Conservation (phyloP, 345 rosid genomes). For the Erucastrum elatum region DNA sequence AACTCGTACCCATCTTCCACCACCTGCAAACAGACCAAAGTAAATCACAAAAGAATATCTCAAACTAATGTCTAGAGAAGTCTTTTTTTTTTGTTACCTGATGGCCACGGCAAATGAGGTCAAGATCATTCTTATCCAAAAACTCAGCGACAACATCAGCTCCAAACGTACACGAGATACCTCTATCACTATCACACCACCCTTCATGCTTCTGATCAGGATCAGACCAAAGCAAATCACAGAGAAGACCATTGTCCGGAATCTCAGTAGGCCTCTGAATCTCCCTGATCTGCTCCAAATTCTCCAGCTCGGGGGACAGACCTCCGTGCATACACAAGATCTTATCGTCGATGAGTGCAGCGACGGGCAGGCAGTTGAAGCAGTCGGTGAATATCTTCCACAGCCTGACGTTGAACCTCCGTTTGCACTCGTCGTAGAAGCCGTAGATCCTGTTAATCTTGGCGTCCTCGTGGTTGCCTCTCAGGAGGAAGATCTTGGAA, state of each 20-base stretch:
- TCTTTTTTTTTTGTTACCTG: constrained; percentile 52
- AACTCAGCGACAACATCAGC: constrained; percentile 79
- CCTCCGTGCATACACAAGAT: constrained; percentile 99
- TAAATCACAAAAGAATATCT: too few relatives aligned
- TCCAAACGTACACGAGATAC: constrained; percentile 92
- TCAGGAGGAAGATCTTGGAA: constrained; percentile 61
- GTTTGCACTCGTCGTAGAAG: constrained; percentile 96
- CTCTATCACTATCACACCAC: constrained; percentile 88
- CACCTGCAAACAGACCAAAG: constrained; percentile 52
- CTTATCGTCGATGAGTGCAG: constrained; percentile 86
- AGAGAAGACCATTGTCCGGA: constrained; percentile 90
- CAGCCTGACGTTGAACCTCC: constrained; percentile 90
- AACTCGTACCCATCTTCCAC: constrained; percentile 99
- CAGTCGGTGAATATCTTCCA: constrained; percentile 96
- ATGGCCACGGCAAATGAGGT: constrained; percentile 96
- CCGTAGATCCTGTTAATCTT: constrained; percentile 96
- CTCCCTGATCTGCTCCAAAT: constrained; percentile 71
- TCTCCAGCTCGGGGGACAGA: constrained; percentile 76
- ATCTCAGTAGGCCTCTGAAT: constrained; percentile 85
- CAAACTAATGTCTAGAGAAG: background rate
- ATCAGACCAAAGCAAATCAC: constrained; percentile 98
- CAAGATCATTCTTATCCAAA: constrained; percentile 87
- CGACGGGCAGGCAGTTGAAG: constrained; percentile 90
- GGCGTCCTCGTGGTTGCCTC: constrained; percentile 99
- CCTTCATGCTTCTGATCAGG: constrained; percentile 72